Conservation (phyloP, 441 rosid species). For the Adansonia gregorii region DNA sequence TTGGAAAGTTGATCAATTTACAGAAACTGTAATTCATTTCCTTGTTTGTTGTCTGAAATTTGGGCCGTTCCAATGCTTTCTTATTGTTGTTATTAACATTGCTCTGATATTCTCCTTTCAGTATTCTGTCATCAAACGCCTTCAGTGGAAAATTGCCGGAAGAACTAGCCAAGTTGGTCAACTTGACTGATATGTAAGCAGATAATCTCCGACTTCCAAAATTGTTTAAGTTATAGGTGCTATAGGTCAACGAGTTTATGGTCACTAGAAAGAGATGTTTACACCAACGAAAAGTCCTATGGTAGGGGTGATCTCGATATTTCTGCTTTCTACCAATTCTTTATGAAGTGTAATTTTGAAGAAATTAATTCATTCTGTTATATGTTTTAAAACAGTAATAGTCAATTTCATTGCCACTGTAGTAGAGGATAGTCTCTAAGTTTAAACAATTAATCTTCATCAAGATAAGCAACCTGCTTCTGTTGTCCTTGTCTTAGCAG, state of each 20-base stretch:
- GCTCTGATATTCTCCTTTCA: slow-evolving; percentile 32
- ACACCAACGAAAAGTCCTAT: background rate
- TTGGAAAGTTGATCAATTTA: slow-evolving; percentile 58
- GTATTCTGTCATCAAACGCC: slow-evolving; percentile 69
- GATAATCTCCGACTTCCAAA: background rate
- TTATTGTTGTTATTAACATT: slow-evolving; percentile 10
- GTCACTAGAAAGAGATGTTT: background rate
- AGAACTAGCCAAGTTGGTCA: slow-evolving; percentile 55
- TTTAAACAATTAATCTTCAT: background rate
- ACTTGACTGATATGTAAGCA: slow-evolving; percentile 75
- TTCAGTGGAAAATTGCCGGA: slow-evolving; percentile 67
- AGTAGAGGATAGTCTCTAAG: background rate
- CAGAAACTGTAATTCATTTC: slow-evolving; percentile 61
- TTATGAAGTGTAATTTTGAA: background rate
- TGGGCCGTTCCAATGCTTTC: slow-evolving; percentile 3
- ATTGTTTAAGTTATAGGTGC: background rate
- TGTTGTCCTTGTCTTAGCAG: background rate
- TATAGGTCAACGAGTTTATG: background rate
- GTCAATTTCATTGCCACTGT: background rate
- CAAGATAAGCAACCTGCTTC: background rate
- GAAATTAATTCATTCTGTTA: background rate
- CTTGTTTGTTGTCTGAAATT: slow-evolving; percentile 27
- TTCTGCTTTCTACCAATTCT: background rate
- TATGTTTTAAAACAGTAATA: background rate
- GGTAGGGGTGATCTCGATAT: background rate